Evolutionary conservation across 2,329 filamentous ascomycete species (phyloP).

Genomic region (Sporothrix brasiliensis): DNA sequence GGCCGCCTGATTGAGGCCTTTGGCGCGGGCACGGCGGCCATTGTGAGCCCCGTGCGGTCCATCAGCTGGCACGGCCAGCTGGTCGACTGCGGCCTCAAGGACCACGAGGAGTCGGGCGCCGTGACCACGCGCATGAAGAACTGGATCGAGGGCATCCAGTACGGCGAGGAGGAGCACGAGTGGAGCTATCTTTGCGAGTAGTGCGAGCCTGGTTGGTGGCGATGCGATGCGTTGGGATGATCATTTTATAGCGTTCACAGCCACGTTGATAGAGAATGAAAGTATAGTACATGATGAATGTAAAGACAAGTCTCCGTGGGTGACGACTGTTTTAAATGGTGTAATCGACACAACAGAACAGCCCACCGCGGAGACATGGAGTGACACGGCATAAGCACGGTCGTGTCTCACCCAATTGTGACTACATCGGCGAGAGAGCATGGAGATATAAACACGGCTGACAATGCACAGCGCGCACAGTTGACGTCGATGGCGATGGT

Average conservation of each 20-base stretch:
- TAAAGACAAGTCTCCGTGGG: no score
- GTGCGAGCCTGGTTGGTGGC: not conserved
- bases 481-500: not conserved
- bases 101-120: constrained; percentile 83
- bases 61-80: constrained; percentile 86
- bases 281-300: not conserved
- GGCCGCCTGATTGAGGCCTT: constrained; percentile 91
- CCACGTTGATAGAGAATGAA: not conserved
- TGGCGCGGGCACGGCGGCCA: constrained; percentile 88
- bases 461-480: not conserved
- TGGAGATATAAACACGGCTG: not conserved
- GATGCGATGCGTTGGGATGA: not conserved
- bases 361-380: not conserved
- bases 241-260: constrained; percentile 13
- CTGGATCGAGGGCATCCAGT: constrained; percentile 96
- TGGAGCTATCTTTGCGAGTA: constrained; percentile 71
- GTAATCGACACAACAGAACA: not conserved
- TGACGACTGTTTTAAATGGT: not conserved
- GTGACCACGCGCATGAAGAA: constrained; percentile 85
- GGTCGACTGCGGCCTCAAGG: constrained; percentile 80
- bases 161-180: constrained; percentile 86
- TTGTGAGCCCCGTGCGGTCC: constrained; percentile 85
- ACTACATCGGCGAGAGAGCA: not conserved
- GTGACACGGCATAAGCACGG: constrained; percentile 2
- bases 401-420: not conserved